Evolutionary conservation across 495 filamentous ascomycete genomes (phyloP), one percentile per base, ranked within the genome.

Genomic region (Penicillium lagena): DNA sequence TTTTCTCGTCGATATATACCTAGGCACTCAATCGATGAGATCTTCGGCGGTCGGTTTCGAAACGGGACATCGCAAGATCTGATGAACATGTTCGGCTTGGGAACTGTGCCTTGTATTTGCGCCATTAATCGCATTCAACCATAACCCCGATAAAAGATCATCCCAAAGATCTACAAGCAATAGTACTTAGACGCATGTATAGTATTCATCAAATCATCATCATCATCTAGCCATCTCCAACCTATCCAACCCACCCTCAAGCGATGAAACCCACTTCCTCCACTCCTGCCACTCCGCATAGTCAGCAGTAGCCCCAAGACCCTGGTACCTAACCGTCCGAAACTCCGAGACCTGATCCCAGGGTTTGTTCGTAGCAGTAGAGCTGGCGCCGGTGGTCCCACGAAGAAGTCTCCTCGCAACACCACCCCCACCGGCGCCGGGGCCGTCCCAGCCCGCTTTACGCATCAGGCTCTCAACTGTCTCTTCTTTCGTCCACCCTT

Each of bases 401-500:
- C 67, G 54, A 0, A 72, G 50, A 15, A 72, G 44, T 45, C 64
- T 56, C 43, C 59, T 78, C 67, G 51, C 82, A 72, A 66, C 68
- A 81, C 47, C 68, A 68, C 64, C 58, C 10, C 37, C 42, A 29
- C 56, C 54, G 11, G 2, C 22, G 22, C 22, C 22, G 22, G 22
- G 22, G 22, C 66, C 67, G 38, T 66, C 59, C 90, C 89, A 96
- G 1, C 90, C 90, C 0, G 90, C 91, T 72, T 96, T 96, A 43
- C 89, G 75, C 89, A 96, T 96, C 54, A 96, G 63, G 60, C 86
- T 91, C 31, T 87, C 75, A 15, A 97, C 54, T 2, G 90, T 88
- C 72, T 96, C 88, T 65, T 96, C 90, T 63, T 93, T 95, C 11
- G 81, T 88, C 93, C 93, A 98, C 14, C 86, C 89, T 62, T 98